These are phyloP conservation scores for Pestalotiopsis fici DNA, from an alignment of 2,329 filamentous ascomycete genomes.

Conservation along the genomic window DNA sequence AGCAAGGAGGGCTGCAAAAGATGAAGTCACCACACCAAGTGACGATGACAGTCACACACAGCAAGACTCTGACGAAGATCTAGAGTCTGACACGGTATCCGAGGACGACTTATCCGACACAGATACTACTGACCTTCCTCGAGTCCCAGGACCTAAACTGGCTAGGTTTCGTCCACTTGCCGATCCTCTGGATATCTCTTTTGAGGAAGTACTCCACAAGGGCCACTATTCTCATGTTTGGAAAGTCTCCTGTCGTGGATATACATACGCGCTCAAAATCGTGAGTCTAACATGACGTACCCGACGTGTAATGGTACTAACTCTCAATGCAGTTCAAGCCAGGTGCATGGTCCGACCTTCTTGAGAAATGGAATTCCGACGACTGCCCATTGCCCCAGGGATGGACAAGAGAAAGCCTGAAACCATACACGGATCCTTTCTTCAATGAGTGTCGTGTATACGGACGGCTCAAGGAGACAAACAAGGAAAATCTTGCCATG, in stretches of 20 bases:
- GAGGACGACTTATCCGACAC: not conserved
- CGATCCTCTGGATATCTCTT: not conserved
- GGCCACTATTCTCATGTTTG: not conserved
- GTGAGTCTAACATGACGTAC: not conserved
- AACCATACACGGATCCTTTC: not conserved
- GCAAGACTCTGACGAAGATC: not conserved
- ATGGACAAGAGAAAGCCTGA: not conserved
- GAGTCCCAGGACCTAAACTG: not conserved
- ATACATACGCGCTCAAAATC: not conserved
- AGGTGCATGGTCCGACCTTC: not conserved
- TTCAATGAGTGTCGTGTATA: conserved; percentile 1
- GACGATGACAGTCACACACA: not conserved
- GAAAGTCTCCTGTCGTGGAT: conserved; percentile 1
- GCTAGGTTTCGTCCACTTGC: not conserved
- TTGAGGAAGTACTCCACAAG: not conserved
- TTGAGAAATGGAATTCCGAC: not conserved
- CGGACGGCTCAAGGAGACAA: not conserved
- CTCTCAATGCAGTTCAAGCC: not conserved
- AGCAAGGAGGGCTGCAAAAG: too few relatives aligned
- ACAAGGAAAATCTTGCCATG: not conserved
- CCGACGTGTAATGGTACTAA: not conserved
- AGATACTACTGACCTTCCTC: not conserved
- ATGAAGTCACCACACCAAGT: too few relatives aligned
- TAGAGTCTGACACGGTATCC: not conserved
- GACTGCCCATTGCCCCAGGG: not conserved